phyloP scores from a whole-genome alignment of 2,329 filamentous ascomycete species.

The Thermomyces lanuginosus region DNA sequence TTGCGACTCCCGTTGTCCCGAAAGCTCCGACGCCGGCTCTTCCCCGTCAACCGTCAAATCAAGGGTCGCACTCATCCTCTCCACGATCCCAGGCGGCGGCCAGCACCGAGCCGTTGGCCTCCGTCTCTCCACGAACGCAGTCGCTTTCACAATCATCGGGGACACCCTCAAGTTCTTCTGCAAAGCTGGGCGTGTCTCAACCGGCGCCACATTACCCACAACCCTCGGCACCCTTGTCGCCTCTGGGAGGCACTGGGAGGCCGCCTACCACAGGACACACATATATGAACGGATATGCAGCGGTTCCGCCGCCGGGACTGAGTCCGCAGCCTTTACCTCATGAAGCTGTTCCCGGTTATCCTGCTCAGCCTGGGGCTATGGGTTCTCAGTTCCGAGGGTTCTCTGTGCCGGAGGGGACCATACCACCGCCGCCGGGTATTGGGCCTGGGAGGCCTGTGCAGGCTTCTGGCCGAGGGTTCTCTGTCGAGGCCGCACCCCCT shows the following conservation, averaged over 20 bases:
- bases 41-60: conserved; percentile 61
- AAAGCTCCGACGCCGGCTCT: conserved; percentile 70
- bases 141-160: conserved; percentile 51
- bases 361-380: conserved; percentile 35
- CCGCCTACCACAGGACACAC: conserved; percentile 36
- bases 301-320: conserved; percentile 37
- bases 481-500: conserved; percentile 29
- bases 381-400: conserved; percentile 41
- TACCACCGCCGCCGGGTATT: conserved; percentile 40
- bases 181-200: conserved; percentile 41
- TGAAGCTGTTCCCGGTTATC: conserved; percentile 38
- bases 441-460: conserved; percentile 39
- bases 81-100: conserved; percentile 37
- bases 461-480: conserved; percentile 38
- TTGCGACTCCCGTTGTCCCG: conserved; percentile 64
- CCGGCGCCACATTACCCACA: conserved; percentile 40
- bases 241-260: conserved; percentile 44
- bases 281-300: conserved; percentile 36
- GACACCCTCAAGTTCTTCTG: conserved; percentile 44
- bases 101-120: conserved; percentile 43
- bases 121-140: conserved; percentile 42
- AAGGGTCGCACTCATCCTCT: conserved; percentile 52
- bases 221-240: conserved; percentile 48
- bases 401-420: conserved; percentile 33
- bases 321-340: conserved; percentile 37